A percentile compares a stretch with the other conserved stretches of the same genome.
phyloP scores from a whole-genome alignment of 768 basidiomycete species.

The Mycena pura region DNA sequence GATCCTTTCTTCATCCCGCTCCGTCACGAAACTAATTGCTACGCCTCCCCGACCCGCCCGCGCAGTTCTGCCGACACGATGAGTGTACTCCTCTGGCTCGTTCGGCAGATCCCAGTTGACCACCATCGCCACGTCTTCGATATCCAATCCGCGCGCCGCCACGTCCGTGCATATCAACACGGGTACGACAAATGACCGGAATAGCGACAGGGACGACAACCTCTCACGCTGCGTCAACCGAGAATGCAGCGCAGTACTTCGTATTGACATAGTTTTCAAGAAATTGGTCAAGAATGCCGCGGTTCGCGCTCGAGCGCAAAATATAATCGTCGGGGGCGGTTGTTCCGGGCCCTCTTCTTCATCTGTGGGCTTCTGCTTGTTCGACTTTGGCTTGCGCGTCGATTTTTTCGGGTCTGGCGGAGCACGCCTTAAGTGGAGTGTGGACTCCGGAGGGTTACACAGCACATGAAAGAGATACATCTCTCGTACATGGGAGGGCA shows the following conservation, averaged over 20 bases:
- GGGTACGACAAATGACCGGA: conserved; percentile 85
- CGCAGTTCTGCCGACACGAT: conserved; percentile 93
- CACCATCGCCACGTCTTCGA: conserved; percentile 94
- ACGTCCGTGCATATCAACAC: conserved; percentile 96
- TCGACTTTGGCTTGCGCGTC: conserved; percentile 38
- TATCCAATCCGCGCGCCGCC: conserved; percentile 93
- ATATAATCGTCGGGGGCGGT: conserved; percentile 96
- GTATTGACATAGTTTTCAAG: conserved; percentile 79
- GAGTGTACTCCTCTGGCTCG: conserved; percentile 93
- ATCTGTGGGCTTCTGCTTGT: conserved; percentile 46
- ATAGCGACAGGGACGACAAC: conserved; percentile 81
- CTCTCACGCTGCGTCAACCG: conserved; percentile 92
- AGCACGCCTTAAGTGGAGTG: conserved; percentile 67
- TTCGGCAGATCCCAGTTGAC: conserved; percentile 97
- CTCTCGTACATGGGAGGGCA: conserved; percentile 95
- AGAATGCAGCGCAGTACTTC: conserved; percentile 91
- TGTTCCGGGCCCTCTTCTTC: conserved; percentile 65
- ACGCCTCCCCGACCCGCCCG: conserved; percentile 89
- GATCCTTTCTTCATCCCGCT: conserved; percentile 87
- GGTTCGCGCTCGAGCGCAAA: conserved; percentile 84
- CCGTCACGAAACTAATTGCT: conserved; percentile 94
- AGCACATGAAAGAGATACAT: conserved; percentile 89
- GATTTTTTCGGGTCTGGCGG: conserved; percentile 58
- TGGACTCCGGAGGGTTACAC: conserved; percentile 86
- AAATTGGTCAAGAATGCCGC: conserved; percentile 88